phyloP scores from a whole-genome alignment of 805 yeast species.

The Nakazawaea molendinolei region DNA sequence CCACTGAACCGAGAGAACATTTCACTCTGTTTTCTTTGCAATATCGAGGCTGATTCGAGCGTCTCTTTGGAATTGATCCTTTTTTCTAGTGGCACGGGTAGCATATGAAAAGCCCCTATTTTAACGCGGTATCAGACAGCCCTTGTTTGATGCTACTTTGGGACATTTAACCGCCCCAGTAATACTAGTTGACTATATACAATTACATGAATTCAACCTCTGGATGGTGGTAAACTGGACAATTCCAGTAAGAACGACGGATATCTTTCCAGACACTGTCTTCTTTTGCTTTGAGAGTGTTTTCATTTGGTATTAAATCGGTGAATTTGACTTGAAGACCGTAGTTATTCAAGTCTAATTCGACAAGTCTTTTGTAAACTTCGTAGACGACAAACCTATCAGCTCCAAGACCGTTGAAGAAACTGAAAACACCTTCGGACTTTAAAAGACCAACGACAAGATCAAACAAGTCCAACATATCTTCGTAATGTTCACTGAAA shows the following conservation, averaged over 20 bases:
- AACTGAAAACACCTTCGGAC: conserved; percentile 80
- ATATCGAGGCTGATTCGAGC: too few relatives aligned
- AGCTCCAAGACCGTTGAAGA: conserved; percentile 88
- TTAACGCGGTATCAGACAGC: too few relatives aligned
- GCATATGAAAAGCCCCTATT: too few relatives aligned
- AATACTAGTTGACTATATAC: too few relatives aligned
- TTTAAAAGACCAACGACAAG: conserved; percentile 72
- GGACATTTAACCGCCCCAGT: too few relatives aligned
- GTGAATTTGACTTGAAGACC: conserved; percentile 63
- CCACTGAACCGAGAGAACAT: conserved; percentile 13
- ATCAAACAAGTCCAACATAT: conserved; percentile 83
- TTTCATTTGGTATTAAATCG: conserved; percentile 33
- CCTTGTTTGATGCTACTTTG: too few relatives aligned
- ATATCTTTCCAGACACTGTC: conserved; percentile 56
- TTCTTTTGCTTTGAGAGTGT: conserved; percentile 21
- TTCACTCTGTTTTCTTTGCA: background rate
- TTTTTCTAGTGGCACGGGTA: too few relatives aligned
- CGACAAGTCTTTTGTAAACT: conserved; percentile 79
- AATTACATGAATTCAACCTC: conserved; percentile 41
- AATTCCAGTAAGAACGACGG: conserved; percentile 60
- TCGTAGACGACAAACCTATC: conserved; percentile 71
- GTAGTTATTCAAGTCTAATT: conserved; percentile 69
- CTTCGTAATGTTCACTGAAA: conserved; percentile 84
- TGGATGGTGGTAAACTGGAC: conserved; percentile 64
- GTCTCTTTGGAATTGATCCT: too few relatives aligned